These are phyloP conservation scores for Penicillium decumbens DNA, from an alignment of 2,329 filamentous ascomycete genomes.

Conservation along the genomic window DNA sequence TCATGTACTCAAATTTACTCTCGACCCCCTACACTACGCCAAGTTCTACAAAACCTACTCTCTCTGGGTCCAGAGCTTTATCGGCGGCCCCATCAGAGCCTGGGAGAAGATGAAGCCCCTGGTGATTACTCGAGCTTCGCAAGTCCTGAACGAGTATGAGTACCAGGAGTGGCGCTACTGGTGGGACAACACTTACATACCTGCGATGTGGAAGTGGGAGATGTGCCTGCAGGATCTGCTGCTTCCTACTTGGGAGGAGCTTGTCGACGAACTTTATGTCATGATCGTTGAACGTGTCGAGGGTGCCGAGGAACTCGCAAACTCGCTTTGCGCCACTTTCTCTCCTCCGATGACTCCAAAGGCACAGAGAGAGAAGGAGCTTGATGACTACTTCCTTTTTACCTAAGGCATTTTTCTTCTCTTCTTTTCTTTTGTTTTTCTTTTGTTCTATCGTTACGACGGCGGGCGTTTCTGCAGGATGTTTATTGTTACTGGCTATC, in stretches of 20 bases:
- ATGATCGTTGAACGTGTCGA: constrained; percentile 29
- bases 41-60: constrained; percentile 8
- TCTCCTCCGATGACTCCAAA: not conserved
- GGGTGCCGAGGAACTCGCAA: constrained; percentile 13
- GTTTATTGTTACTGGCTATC: not conserved
- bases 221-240: constrained; percentile 13
- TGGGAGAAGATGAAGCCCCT: not conserved
- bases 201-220: constrained; percentile 30
- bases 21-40: constrained; percentile 21
- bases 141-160: constrained; percentile 13
- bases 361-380: not conserved
- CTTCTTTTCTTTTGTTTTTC: too few relatives aligned
- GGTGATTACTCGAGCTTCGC: constrained; percentile 12
- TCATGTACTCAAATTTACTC: constrained; percentile 20
- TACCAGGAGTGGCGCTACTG: constrained; percentile 23
- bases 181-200: constrained; percentile 22
- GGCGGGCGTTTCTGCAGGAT: too few relatives aligned
- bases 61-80: constrained; percentile 1
- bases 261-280: constrained; percentile 23
- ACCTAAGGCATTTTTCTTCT: not conserved
- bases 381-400: not conserved
- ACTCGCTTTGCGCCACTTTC: constrained; percentile 1
- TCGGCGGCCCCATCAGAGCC: not conserved
- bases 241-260: constrained; percentile 26
- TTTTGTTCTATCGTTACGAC: too few relatives aligned